Percentiles rank a stretch among this genome's conserved stretches.
These are phyloP conservation scores for Durusdinium trenchii DNA, from an alignment of 73 alveolate species.

Conservation along the genomic window DNA sequence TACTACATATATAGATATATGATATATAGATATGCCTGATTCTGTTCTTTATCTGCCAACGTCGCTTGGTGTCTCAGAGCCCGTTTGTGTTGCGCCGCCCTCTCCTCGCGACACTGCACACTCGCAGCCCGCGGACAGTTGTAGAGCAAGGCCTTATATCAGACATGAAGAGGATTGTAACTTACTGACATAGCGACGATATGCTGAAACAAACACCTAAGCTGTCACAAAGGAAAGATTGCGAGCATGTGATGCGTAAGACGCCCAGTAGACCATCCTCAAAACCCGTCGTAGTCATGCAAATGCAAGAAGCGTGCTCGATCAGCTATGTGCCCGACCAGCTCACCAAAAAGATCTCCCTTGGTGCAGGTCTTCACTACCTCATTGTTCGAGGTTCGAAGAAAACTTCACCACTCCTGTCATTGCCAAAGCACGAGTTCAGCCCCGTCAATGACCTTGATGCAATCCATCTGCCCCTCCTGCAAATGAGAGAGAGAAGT, in stretches of 20 bases:
- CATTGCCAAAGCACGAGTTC: constrained; percentile 30
- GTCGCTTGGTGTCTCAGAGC: background rate
- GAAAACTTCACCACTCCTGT: background rate
- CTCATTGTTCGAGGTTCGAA: background rate
- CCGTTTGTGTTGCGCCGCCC: background rate
- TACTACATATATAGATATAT: too few species aligned
- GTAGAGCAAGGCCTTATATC: constrained; percentile 52
- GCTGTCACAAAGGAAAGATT: too few species aligned
- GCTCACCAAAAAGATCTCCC: constrained; percentile 88
- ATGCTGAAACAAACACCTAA: too few species aligned
- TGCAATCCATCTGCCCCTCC: constrained; percentile 90
- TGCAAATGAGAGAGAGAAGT: background rate
- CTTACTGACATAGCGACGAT: too few species aligned
- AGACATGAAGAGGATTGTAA: background rate
- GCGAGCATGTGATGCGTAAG: too few species aligned
- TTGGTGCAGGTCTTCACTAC: constrained; percentile 71
- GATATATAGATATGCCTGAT: too few species aligned
- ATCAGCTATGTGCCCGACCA: too few species aligned
- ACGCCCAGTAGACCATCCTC: too few species aligned
- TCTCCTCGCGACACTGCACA: constrained; percentile 87
- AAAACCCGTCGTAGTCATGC: too few species aligned
- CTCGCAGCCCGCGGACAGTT: constrained; percentile 89
- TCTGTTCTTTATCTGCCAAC: too few species aligned
- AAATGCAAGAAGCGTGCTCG: too few species aligned
- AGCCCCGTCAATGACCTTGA: constrained; percentile 75